Percentiles rank a stretch among this genome's conserved stretches.
phyloP scores from a whole-genome alignment of 495 filamentous ascomycete species.

The Hypoxylon trugodes region DNA sequence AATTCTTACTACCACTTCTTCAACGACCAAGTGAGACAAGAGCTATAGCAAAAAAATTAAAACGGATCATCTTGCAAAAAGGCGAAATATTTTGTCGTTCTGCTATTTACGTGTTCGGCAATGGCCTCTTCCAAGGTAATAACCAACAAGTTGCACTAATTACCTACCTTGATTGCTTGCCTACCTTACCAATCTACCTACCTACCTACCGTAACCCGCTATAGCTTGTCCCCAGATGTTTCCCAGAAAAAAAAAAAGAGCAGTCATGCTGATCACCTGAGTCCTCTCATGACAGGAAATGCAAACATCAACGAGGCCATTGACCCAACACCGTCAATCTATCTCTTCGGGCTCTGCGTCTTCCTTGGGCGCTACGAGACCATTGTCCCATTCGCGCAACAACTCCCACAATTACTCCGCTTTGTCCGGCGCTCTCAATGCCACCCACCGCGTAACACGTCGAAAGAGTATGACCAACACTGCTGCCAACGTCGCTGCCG shows the following conservation, averaged over 20 bases:
- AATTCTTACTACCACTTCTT: slow-evolving; percentile 34
- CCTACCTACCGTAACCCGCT: slow-evolving; percentile 39
- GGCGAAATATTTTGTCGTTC: slow-evolving; percentile 44
- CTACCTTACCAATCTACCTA: slow-evolving; percentile 31
- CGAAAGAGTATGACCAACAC: slow-evolving; percentile 90
- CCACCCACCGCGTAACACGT: slow-evolving; percentile 85
- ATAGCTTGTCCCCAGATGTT: slow-evolving; percentile 42
- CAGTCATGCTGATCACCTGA: slow-evolving; percentile 49
- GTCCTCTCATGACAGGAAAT: slow-evolving; percentile 55
- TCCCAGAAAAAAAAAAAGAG: slow-evolving; percentile 36
- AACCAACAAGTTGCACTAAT: slow-evolving; percentile 19
- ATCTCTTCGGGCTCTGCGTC: slow-evolving; percentile 51
- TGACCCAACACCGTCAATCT: slow-evolving; percentile 58
- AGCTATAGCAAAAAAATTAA: slow-evolving; percentile 26
- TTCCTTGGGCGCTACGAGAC: slow-evolving; percentile 49
- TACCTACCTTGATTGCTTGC: slow-evolving; percentile 5
- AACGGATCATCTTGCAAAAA: not conserved
- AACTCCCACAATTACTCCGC: slow-evolving; percentile 85
- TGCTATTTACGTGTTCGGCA: slow-evolving; percentile 48
- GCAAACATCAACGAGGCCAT: slow-evolving; percentile 57
- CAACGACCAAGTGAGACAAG: slow-evolving; percentile 32
- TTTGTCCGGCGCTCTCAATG: slow-evolving; percentile 72
- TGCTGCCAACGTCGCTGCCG: slow-evolving; percentile 74
- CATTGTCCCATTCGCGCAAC: slow-evolving; percentile 70
- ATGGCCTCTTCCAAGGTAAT: slow-evolving; percentile 65